These are phyloP conservation scores for Prorocentrum cordatum DNA, from an alignment of 169 alveolate species.

Conservation along the genomic window DNA sequence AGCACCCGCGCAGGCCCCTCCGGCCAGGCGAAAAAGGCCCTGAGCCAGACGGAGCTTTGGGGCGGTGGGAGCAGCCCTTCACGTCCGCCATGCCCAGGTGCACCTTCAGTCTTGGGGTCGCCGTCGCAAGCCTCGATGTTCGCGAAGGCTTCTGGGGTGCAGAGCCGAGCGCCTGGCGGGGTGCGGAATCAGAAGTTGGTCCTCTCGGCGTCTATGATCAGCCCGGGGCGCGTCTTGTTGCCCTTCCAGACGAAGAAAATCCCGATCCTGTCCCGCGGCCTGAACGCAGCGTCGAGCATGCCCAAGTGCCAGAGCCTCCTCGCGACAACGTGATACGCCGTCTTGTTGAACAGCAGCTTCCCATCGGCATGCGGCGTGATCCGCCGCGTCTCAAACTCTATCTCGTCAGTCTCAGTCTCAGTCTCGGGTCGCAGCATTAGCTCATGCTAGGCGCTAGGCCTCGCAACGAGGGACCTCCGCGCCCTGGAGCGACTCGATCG, in stretches of 20 bases:
- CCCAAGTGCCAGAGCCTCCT: not conserved
- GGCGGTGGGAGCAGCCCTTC: not conserved
- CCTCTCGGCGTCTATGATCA: not conserved
- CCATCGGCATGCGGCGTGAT: too few relatives aligned
- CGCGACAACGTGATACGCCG: not conserved
- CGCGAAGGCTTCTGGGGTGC: not conserved
- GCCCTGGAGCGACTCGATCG: too few relatives aligned
- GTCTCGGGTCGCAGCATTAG: too few relatives aligned
- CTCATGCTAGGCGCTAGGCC: too few relatives aligned
- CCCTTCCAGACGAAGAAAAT: not conserved
- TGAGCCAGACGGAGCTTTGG: not conserved
- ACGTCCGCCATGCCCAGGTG: not conserved
- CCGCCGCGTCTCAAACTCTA: too few relatives aligned
- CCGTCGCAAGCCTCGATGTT: not conserved
- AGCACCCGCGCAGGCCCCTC: not conserved
- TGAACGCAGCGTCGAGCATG: not conserved
- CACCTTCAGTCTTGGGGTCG: not conserved
- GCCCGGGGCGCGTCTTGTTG: not conserved
- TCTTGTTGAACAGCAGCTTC: too few relatives aligned
- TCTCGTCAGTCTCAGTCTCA: too few relatives aligned
- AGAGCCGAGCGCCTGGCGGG: not conserved
- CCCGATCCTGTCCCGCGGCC: not conserved
- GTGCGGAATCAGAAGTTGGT: not conserved
- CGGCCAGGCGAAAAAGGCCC: not conserved
- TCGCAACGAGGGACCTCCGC: too few relatives aligned